Percentiles rank a stretch among this genome's conserved stretches.
Conservation (phyloP, 306 rosid genomes). For the Geum urbanum region DNA sequence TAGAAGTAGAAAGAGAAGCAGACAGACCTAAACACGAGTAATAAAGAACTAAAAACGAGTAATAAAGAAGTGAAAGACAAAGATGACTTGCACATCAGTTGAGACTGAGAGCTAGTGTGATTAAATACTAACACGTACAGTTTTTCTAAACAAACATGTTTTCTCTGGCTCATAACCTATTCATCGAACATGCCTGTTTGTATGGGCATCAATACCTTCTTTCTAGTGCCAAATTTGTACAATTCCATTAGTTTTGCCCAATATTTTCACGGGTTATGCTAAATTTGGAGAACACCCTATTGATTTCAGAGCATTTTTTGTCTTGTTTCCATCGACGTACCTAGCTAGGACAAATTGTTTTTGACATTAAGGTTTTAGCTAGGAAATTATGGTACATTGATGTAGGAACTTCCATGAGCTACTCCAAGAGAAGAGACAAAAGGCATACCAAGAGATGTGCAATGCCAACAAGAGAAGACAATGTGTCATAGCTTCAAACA, state of each 20-base stretch:
- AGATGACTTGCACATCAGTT: constrained; percentile 1
- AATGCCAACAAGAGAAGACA: constrained; percentile 33
- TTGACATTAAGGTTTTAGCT: constrained; percentile 18
- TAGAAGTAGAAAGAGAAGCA: background rate
- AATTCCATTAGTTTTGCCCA: background rate
- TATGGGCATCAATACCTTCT: constrained; percentile 3
- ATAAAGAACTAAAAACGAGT: constrained; percentile 4
- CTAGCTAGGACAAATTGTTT: constrained; percentile 2
- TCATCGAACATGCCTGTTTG: constrained; percentile 17
- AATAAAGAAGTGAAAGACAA: constrained; percentile 7
- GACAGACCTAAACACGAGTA: constrained; percentile 23
- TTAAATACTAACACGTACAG: background rate
- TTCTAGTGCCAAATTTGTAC: background rate
- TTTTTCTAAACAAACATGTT: constrained; percentile 8
- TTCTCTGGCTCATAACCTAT: constrained; percentile 9
- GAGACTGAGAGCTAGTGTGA: constrained; percentile 1
- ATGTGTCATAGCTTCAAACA: constrained; percentile 27
- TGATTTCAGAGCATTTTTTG: constrained; percentile 12
- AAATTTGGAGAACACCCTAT: background rate
- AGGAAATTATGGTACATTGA: constrained; percentile 15
- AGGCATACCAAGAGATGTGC: constrained; percentile 22
- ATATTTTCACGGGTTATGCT: constrained; percentile 4
- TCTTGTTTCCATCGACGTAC: background rate
- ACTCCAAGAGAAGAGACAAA: constrained; percentile 50
- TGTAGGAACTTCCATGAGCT: constrained; percentile 30